Base-by-base conservation (phyloP, 1,284 basidiomycete species). In the Termitomyces sp. region DNA sequence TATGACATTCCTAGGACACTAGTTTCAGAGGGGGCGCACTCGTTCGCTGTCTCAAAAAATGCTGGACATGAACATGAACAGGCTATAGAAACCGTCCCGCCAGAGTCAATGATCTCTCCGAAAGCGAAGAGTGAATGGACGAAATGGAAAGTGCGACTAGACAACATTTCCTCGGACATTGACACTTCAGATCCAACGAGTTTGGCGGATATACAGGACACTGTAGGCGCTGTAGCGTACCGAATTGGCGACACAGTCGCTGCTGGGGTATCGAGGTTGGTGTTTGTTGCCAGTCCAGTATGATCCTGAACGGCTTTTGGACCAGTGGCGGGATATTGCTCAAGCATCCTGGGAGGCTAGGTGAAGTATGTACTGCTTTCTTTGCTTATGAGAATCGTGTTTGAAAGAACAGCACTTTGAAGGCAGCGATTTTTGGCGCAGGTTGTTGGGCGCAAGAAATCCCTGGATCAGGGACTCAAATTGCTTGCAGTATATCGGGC, bases 401-500 rank as follows among this genome's bases (percentile, higher is more conserved):
- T 49, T 26, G 24, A 45, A 58, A 43, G 26, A 40, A 54, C 49
- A 38, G 39, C 17, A 28, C n/a, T 28, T 10, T 10, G 34, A 66
- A 84, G 83, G 85, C 84, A 15, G 81, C 82, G 0, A 63, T 78
- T 5, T 86, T 78, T 59, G 83, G 86, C 28, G 80, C 84, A 13
- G 88, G 88, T 31, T 89, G 86, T 56, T 90, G 86, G 86, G 86
- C 85, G 7, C 71, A 76, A 50, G 68, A 71, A 33, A 63, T 64
- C 1, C 49, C 48, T 13, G 58, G 62, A 12, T 58, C 61, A 54
- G 55, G 44, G 26, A 41, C 57, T 24, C 69, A 68, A 28, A 72
- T 84, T 59, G 82, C 85, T 24, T 88, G 84, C 60, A 90, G 88
- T 57, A 74, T 90, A 36, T 88, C 87, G 50, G 87, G 87, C 81